Percentiles rank a stretch among this genome's conserved stretches.
phyloP scores from a whole-genome alignment of 768 basidiomycete genomes.

The Solioccasus polychromus region DNA sequence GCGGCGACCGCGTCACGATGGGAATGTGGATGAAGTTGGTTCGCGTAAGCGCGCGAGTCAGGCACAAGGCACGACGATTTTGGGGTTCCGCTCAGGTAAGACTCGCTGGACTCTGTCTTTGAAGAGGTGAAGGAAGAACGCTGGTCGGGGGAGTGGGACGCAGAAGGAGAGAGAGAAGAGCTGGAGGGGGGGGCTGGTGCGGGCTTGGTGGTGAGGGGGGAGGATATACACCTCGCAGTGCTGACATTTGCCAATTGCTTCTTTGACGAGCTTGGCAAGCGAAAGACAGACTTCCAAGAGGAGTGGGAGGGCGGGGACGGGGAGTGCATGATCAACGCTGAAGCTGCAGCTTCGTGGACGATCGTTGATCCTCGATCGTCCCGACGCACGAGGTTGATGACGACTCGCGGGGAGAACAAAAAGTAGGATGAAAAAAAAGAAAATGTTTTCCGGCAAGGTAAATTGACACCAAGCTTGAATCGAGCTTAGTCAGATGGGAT shows the following conservation, averaged over 20 bases:
- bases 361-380: slow-evolving; percentile 25
- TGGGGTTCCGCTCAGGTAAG: slow-evolving; percentile 40
- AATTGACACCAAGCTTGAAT: slow-evolving; percentile 11
- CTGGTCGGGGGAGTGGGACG: slow-evolving; percentile 52
- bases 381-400: background rate
- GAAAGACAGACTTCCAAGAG: slow-evolving; percentile 74
- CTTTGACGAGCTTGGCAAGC: slow-evolving; percentile 64
- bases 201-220: slow-evolving; percentile 22
- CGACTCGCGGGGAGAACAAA: slow-evolving; percentile 11
- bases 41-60: slow-evolving; percentile 18
- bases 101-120: slow-evolving; percentile 72
- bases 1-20: slow-evolving; percentile 18
- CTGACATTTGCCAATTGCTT: slow-evolving; percentile 40
- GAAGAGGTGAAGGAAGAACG: slow-evolving; percentile 80
- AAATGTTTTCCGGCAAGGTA: slow-evolving; percentile 18
- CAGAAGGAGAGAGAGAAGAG: slow-evolving; percentile 51
- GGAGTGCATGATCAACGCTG: slow-evolving; percentile 22
- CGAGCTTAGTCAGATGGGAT: slow-evolving; percentile 27
- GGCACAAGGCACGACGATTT: slow-evolving; percentile 30
- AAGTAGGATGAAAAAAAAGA: slow-evolving; percentile 10
- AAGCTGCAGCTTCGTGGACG: slow-evolving; percentile 17
- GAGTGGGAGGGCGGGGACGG: slow-evolving; percentile 25
- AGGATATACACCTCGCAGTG: slow-evolving; percentile 28
- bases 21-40: slow-evolving; percentile 10
- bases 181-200: slow-evolving; percentile 38